A percentile compares a stretch with the other conserved stretches of the same genome.
phyloP scores from a whole-genome alignment of 2,329 filamentous ascomycete genomes.

The Hypoxylon sp. region DNA sequence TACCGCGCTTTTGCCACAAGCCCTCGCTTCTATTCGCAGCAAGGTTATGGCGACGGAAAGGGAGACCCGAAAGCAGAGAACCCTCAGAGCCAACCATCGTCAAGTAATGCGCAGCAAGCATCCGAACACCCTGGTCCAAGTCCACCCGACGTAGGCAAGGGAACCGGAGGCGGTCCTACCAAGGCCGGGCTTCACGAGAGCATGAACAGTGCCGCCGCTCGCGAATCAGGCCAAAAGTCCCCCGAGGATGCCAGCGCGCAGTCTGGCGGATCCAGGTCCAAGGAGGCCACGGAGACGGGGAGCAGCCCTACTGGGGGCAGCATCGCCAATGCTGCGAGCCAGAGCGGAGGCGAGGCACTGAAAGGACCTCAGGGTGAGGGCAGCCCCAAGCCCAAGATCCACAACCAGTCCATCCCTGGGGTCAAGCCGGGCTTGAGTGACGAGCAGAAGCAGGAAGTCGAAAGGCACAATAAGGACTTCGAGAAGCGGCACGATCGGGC shows the following conservation, averaged over 20 bases:
- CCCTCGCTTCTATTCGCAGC: slow-evolving; percentile 46
- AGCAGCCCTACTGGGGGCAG: slow-evolving; percentile 51
- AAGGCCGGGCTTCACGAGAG: slow-evolving; percentile 52
- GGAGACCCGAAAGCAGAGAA: slow-evolving; percentile 57
- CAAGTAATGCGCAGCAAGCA: slow-evolving; percentile 54
- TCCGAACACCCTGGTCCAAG: slow-evolving; percentile 62
- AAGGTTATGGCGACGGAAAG: slow-evolving; percentile 61
- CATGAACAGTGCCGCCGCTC: slow-evolving; percentile 45
- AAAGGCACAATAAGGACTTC: slow-evolving; percentile 72
- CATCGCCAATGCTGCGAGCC: slow-evolving; percentile 50
- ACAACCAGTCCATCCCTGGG: slow-evolving; percentile 63
- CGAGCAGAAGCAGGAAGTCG: slow-evolving; percentile 70
- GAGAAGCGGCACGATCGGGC: slow-evolving; percentile 67
- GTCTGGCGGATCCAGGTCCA: slow-evolving; percentile 59
- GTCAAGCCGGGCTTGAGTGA: slow-evolving; percentile 58
- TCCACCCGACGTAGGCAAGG: slow-evolving; percentile 59
- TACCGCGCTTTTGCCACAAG: slow-evolving; percentile 48
- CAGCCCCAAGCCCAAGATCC: slow-evolving; percentile 66
- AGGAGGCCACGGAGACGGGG: slow-evolving; percentile 59
- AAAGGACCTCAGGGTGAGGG: slow-evolving; percentile 54
- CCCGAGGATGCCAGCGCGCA: slow-evolving; percentile 56
- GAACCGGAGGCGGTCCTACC: slow-evolving; percentile 56
- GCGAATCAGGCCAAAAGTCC: slow-evolving; percentile 41
- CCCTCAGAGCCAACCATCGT: slow-evolving; percentile 56
- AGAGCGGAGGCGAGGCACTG: slow-evolving; percentile 54